Percentiles rank a stretch among this genome's conserved stretches.
Evolutionary conservation across 2,329 filamentous ascomycete genomes (phyloP).

Genomic region (Graphilbum sp.): DNA sequence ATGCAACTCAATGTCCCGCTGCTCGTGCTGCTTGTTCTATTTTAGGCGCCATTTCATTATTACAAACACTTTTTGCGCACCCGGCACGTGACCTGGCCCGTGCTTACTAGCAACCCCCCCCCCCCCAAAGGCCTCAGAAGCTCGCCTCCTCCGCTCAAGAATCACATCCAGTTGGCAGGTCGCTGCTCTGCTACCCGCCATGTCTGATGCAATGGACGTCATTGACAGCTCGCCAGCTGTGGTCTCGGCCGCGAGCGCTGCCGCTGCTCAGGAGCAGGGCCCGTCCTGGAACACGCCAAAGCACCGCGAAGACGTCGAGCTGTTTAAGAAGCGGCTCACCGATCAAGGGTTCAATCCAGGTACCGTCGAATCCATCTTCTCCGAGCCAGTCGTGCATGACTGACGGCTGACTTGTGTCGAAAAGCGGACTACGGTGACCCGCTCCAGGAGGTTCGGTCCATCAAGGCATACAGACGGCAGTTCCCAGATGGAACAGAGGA

Average conservation of each 20-base stretch:
- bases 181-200: background rate
- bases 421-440: constrained; percentile 29
- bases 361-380: constrained; percentile 10
- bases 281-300: constrained; percentile 15
- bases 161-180: background rate
- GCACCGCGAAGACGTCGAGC: constrained; percentile 26
- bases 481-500: constrained; percentile 21
- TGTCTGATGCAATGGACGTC: constrained; percentile 9
- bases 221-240: background rate
- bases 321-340: constrained; percentile 19
- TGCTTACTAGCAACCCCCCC: too few species aligned
- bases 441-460: constrained; percentile 21
- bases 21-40: too few species aligned
- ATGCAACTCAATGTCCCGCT: too few species aligned
- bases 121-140: too few species aligned
- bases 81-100: too few species aligned
- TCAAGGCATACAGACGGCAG: constrained; percentile 9
- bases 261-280: background rate
- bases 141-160: too few species aligned
- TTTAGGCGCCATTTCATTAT: too few species aligned
- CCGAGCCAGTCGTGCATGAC: background rate
- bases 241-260: background rate
- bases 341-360: constrained; percentile 31
- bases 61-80: too few species aligned
- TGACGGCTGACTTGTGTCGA: background rate